Evolutionary conservation across 371 early-diverging fungal genomes (phyloP), one percentile per base, ranked within the genome.

Genomic region (Saksenaea oblongispora): DNA sequence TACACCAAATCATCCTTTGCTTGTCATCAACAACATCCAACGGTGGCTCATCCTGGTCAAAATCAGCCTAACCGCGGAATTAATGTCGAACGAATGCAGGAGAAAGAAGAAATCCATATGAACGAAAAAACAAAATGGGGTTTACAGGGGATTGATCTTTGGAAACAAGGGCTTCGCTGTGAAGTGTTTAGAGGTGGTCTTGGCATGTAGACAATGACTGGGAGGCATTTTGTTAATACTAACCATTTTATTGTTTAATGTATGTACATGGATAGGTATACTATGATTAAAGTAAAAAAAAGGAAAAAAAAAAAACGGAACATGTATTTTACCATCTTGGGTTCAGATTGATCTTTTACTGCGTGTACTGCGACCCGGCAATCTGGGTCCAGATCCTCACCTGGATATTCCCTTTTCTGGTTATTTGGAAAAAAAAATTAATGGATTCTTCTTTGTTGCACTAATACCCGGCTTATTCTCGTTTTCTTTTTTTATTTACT

Each of bases 1-100:
- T 74, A 70, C 54, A 69, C 65, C 3, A 67, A 63, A 17, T 67
- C 74, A 28, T 62, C 74, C 0, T 71, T 77, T 56, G 57, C 75
- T 18, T 80, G 80, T n/a, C 77, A 75, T 53, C 80, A 80, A 59
- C 73, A 80, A 34, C 78, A 76, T 53, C 57, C 39, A 1, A 70
- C 72, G 35, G 59, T 75, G 7, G 62, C 59, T 59, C 72, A 72
- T 28, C 66, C 36, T 5, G 67, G 71, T 34, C 58, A 55, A 9
- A 72, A 71, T 1, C 64, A 62, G 8, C 76, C 74, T 35, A 75
- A 75, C 41, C 55, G 36, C 13, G 41, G 61, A 47, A 65, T 77
- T 24, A 67, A 80, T 28, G 61, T 75, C 53, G 69, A 63, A 39
- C 61, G 62, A 13, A 77, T 80, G 58, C 66, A 69, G 56, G 54